Evolutionary conservation across 148 eudicot genomes (phyloP).

Genomic region (Pharnaceum exiguum): DNA sequence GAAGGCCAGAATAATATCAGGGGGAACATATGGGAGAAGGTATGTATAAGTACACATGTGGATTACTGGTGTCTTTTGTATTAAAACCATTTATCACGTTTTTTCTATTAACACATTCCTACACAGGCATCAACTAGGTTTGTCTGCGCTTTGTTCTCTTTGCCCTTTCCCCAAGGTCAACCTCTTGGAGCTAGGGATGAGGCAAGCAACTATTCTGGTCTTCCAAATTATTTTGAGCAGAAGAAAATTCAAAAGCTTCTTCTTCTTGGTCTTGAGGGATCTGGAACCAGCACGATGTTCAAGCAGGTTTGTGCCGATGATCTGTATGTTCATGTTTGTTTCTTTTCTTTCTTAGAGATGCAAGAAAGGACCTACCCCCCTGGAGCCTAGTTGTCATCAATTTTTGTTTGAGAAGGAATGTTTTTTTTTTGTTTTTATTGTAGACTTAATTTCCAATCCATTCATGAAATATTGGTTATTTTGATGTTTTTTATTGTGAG

Average conservation of each 20-base stretch:
- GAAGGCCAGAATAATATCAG: conserved; percentile 98
- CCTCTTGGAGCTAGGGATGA: conserved; percentile 72
- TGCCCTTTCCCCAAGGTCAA: conserved; percentile 92
- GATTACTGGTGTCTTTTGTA: background rate
- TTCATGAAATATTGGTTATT: too few relatives aligned
- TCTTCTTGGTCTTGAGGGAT: conserved; percentile 74
- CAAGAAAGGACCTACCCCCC: background rate
- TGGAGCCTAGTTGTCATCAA: too few relatives aligned
- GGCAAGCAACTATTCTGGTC: conserved; percentile 62
- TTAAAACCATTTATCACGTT: conserved; percentile 1
- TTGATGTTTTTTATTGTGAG: too few relatives aligned
- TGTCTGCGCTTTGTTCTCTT: conserved; percentile 66
- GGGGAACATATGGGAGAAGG: conserved; percentile 99
- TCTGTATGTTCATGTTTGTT: too few relatives aligned
- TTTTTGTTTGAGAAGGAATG: too few relatives aligned
- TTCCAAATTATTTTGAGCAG: conserved; percentile 79
- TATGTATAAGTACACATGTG: conserved; percentile 18
- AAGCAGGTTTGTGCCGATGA: conserved; percentile 67
- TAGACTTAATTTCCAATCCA: too few relatives aligned
- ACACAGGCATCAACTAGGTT: conserved; percentile 86
- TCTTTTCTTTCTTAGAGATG: background rate
- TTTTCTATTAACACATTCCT: conserved; percentile 15
- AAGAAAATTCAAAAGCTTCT: conserved; percentile 75
- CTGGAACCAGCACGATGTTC: conserved; percentile 98
- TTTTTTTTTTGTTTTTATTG: too few relatives aligned